A percentile compares a stretch with the other conserved stretches of the same genome.
These are phyloP conservation scores for Panellus pusillus DNA, from an alignment of 768 basidiomycete genomes.

Conservation along the genomic window DNA sequence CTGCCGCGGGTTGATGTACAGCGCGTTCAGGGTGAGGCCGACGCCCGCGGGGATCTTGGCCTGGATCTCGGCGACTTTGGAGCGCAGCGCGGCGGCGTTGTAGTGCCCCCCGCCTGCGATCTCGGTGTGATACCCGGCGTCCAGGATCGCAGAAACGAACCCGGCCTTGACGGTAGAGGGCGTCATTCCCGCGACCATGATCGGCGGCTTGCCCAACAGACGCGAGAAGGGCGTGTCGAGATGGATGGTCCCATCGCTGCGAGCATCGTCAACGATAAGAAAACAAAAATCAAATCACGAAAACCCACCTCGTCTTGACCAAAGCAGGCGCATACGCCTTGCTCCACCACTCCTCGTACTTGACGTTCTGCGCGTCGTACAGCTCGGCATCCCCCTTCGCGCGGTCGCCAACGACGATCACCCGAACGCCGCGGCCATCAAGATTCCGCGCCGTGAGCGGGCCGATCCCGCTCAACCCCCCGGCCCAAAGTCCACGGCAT, in stretches of 20 bases:
- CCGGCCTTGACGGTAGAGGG: conserved; percentile 95
- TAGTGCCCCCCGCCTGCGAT: conserved; percentile 98
- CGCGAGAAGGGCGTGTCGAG: conserved; percentile 97
- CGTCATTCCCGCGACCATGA: conserved; percentile 99
- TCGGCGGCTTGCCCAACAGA: conserved; percentile 91
- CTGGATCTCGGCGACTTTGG: conserved; percentile 93
- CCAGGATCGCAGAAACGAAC: conserved; percentile 89
- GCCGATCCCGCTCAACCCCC: conserved; percentile 94
- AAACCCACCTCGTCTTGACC: conserved; percentile 81
- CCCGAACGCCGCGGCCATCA: conserved; percentile 90
- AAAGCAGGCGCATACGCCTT: conserved; percentile 84
- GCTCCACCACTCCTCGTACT: conserved; percentile 87
- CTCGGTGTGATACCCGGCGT: conserved; percentile 95
- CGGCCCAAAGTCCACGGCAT: conserved; percentile 95
- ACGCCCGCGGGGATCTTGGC: conserved; percentile 81
- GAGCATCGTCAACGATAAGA: conserved; percentile 6
- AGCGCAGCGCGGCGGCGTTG: conserved; percentile 82
- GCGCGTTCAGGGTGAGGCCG: conserved; percentile 89
- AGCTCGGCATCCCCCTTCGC: conserved; percentile 88
- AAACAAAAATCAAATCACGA: not conserved
- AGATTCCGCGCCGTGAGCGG: conserved; percentile 86
- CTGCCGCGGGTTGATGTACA: conserved; percentile 98
- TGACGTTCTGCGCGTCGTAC: conserved; percentile 63
- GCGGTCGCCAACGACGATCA: conserved; percentile 88
- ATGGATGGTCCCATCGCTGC: conserved; percentile 88